These are phyloP conservation scores for Xylaria nigripes DNA, from an alignment of 495 filamentous ascomycete genomes.

Conservation along the genomic window DNA sequence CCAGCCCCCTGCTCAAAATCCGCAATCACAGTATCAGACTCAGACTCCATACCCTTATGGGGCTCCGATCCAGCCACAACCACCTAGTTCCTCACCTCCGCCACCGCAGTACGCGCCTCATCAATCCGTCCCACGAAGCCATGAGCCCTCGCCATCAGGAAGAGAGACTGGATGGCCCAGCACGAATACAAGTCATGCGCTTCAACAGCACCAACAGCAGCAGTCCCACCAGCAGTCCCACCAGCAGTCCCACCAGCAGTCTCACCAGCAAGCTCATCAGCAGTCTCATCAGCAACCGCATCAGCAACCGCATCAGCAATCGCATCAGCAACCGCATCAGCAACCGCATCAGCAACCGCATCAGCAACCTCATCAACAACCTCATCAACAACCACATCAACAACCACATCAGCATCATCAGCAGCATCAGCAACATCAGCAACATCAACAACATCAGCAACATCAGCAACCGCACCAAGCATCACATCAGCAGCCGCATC, in stretches of 20 bases:
- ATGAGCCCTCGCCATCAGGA: constrained; percentile 20
- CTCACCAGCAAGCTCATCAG: constrained; percentile 15
- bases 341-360: constrained; percentile 20
- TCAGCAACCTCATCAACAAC: constrained; percentile 14
- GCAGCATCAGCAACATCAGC: constrained; percentile 16
- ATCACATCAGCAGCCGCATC: constrained; percentile 27
- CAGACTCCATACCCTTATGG: constrained; percentile 27
- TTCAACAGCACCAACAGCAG: constrained; percentile 28
- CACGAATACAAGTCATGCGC: constrained; percentile 16
- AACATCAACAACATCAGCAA: constrained; percentile 14
- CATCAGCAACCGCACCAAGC: constrained; percentile 11
- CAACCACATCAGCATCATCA: constrained; percentile 21
- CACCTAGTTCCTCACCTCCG: constrained; percentile 28
- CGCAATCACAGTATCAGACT: constrained; percentile 25
- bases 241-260: constrained; percentile 15
- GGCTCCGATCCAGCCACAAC: constrained; percentile 22
- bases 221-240: constrained; percentile 20
- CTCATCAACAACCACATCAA: constrained; percentile 14
- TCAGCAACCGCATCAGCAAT: constrained; percentile 10
- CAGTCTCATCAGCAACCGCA: constrained; percentile 14
- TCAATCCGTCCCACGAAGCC: constrained; percentile 19
- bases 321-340: constrained; percentile 27
- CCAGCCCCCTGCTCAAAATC: constrained; percentile 24
- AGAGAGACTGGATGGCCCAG: constrained; percentile 24
- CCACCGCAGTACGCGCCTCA: constrained; percentile 30